Percentiles rank a stretch among this genome's conserved stretches.
These are phyloP conservation scores for Dipodascus albidus DNA, from an alignment of 805 yeast species.

Conservation along the genomic window DNA sequence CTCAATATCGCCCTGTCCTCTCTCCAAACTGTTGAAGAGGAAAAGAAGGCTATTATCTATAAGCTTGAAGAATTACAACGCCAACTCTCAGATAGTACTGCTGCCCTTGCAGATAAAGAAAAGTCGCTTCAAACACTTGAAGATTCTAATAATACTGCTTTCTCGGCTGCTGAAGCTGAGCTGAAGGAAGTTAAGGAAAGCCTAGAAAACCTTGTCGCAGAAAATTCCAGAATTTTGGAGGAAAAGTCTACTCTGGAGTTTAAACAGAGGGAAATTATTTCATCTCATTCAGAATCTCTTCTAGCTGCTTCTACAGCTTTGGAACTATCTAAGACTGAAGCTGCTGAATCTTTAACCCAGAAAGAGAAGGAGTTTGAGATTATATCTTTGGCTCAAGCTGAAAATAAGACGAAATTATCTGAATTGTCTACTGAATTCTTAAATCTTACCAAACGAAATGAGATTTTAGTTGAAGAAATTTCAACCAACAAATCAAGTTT, in stretches of 20 bases:
- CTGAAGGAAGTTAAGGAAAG: neutral
- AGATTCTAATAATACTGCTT: neutral
- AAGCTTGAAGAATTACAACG: neutral
- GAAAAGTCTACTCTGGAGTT: neutral
- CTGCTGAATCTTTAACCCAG: neutral
- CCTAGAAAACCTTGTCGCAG: neutral
- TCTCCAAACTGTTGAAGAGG: neutral
- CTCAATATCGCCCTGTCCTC: neutral
- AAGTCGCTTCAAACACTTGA: neutral
- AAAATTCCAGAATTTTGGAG: neutral
- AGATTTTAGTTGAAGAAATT: neutral
- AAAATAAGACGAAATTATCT: neutral
- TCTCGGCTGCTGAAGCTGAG: neutral
- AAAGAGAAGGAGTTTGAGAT: neutral
- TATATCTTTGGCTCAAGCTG: slow-evolving; percentile 7
- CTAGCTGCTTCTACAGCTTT: neutral
- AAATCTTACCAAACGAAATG: neutral
- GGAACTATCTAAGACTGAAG: neutral
- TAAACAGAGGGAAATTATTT: neutral
- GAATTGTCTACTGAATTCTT: neutral
- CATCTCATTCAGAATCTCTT: neutral
- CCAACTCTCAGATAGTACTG: neutral
- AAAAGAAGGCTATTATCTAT: neutral
- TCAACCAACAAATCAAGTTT: neutral
- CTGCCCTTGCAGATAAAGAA: neutral